Conservation (phyloP, 208 protist genomes). For the Leptomonas pyrrhocoris region DNA sequence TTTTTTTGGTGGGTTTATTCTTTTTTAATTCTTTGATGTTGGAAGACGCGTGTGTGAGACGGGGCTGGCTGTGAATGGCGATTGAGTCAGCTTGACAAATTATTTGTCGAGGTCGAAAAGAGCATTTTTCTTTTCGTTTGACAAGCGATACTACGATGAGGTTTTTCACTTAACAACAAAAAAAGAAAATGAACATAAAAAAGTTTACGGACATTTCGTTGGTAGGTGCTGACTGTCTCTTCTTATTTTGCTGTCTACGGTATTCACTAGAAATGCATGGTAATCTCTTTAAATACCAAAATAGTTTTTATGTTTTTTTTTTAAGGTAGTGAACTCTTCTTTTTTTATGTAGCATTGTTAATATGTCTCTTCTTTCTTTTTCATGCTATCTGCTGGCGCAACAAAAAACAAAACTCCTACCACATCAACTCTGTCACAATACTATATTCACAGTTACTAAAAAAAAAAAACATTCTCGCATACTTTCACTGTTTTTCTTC, state of each 20-base stretch:
- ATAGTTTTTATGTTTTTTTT: background rate
- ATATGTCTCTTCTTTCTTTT: constrained; percentile 1
- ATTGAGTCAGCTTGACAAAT: background rate
- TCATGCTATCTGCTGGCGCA: background rate
- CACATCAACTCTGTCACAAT: background rate
- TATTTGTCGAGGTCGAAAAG: constrained; percentile 1
- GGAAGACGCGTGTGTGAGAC: background rate
- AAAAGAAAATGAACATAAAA: too few species aligned
- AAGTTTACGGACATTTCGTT: too few species aligned
- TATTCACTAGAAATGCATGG: too few species aligned
- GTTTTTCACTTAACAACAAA: too few species aligned
- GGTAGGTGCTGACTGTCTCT: too few species aligned
- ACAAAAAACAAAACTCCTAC: background rate
- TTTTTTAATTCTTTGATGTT: constrained; percentile 16
- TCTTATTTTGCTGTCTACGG: too few species aligned
- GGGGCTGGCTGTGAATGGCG: background rate
- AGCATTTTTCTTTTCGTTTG: constrained; percentile 10
- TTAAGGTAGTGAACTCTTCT: too few species aligned
- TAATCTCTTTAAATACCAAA: background rate
- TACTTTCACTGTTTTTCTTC: background rate
- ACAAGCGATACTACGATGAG: too few species aligned
- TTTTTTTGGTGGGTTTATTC: constrained; percentile 5
- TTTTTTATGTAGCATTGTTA: too few species aligned
- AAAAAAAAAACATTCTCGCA: background rate
- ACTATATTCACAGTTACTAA: background rate